A percentile compares a stretch with the other conserved stretches of the same genome.
Conservation (phyloP, 2,329 filamentous ascomycete genomes). For the Neophaeococcomyces aloes region DNA sequence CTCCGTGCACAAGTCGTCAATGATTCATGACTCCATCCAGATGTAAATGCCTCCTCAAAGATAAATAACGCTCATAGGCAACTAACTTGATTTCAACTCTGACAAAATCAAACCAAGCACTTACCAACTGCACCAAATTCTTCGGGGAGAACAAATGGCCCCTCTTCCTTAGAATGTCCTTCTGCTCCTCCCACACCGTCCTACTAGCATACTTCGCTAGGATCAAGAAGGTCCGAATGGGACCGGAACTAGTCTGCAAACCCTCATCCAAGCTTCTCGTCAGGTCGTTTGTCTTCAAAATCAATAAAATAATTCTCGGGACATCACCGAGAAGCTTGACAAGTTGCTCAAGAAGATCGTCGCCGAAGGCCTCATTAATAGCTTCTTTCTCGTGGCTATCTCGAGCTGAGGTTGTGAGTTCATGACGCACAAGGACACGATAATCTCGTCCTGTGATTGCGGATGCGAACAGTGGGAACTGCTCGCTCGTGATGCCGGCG, state of each 20-base stretch:
- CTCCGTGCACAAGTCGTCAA: neutral
- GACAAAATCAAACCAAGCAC: slow-evolving; percentile 44
- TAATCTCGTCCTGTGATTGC: slow-evolving; percentile 95
- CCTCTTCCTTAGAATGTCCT: slow-evolving; percentile 39
- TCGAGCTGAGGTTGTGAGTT: slow-evolving; percentile 41
- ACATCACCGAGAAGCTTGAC: slow-evolving; percentile 82
- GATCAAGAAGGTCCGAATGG: slow-evolving; percentile 53
- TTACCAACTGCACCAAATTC: slow-evolving; percentile 42
- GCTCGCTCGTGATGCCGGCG: slow-evolving; percentile 74
- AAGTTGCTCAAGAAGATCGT: slow-evolving; percentile 78
- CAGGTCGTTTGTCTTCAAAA: slow-evolving; percentile 94
- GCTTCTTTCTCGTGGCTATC: slow-evolving; percentile 69
- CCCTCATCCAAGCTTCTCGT: slow-evolving; percentile 90
- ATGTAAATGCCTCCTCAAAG: slow-evolving; percentile 41
- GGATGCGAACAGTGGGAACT: slow-evolving; percentile 90
- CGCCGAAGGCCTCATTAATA: slow-evolving; percentile 74
- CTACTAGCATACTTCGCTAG: slow-evolving; percentile 53
- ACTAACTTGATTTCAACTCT: slow-evolving; percentile 48
- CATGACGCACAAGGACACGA: slow-evolving; percentile 56
- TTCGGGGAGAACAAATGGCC: slow-evolving; percentile 43
- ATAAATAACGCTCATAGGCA: slow-evolving; percentile 48
- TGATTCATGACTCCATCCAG: slow-evolving; percentile 22
- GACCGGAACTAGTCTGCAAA: slow-evolving; percentile 45
- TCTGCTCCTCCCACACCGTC: slow-evolving; percentile 51
- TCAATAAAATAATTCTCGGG: slow-evolving; percentile 82